Percentiles rank a stretch among this genome's conserved stretches.
phyloP scores from a whole-genome alignment of 768 basidiomycete species.

The Collybiopsis confluens region DNA sequence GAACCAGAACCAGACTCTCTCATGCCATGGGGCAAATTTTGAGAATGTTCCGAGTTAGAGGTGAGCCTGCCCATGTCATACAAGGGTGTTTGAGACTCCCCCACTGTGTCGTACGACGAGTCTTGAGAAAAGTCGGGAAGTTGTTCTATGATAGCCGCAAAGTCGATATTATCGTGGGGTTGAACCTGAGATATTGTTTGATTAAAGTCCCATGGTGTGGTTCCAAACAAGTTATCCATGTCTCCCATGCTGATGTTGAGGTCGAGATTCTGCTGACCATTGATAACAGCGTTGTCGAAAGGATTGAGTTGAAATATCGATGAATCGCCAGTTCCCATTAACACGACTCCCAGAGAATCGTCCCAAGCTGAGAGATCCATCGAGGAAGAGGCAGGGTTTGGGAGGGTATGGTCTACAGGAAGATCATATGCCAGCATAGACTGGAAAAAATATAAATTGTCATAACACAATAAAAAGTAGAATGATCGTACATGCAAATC shows the following conservation, averaged over 20 bases:
- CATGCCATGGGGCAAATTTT: not conserved
- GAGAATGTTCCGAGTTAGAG: not conserved
- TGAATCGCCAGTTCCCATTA: conserved; percentile 27
- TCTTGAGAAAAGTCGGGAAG: not conserved
- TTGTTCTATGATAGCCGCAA: not conserved
- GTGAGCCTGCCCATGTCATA: not conserved
- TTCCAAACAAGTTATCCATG: conserved; percentile 27
- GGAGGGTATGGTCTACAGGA: not conserved
- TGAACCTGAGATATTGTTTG: not conserved
- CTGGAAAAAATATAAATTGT: not conserved
- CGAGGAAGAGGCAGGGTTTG: not conserved
- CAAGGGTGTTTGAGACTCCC: not conserved
- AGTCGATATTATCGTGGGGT: not conserved
- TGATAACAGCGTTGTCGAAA: conserved; percentile 17
- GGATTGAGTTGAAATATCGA: conserved; percentile 31
- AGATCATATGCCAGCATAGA: conserved; percentile 10
- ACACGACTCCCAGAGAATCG: conserved; percentile 24
- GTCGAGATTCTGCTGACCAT: conserved; percentile 13
- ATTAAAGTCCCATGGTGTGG: conserved; percentile 4
- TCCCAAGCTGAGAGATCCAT: conserved; percentile 6
- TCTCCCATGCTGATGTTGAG: conserved; percentile 24
- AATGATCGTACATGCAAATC: not conserved
- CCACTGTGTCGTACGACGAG: not conserved
- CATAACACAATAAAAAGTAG: not conserved
- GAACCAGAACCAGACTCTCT: not conserved